Evolutionary conservation across 2,329 filamentous ascomycete genomes (phyloP).

Genomic region (Arthrobotrys megalospora): DNA sequence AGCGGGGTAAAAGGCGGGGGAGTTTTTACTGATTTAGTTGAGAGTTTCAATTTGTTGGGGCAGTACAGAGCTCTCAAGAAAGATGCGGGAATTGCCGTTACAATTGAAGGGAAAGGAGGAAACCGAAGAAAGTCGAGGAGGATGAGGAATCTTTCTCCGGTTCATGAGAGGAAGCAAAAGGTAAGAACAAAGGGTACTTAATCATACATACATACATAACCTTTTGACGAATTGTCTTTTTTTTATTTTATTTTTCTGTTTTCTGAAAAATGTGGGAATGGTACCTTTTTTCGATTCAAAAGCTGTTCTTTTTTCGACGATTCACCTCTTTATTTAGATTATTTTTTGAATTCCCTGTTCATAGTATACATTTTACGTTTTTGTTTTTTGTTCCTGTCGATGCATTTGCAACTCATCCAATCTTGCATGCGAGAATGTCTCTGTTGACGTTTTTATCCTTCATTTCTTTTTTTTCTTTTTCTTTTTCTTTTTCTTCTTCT

Average conservation of each 20-base stretch:
- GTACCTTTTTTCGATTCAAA: slow-evolving; percentile 1
- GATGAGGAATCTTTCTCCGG: neutral
- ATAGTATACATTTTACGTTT: neutral
- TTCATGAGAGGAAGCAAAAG: neutral
- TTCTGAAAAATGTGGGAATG: neutral
- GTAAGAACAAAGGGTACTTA: neutral
- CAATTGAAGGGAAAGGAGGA: neutral
- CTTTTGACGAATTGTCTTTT: neutral
- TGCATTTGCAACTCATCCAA: neutral
- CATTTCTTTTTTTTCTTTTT: neutral
- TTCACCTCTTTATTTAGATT: neutral
- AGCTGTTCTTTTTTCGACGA: too few relatives aligned
- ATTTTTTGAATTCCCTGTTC: neutral
- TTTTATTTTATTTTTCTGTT: neutral
- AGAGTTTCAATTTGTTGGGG: slow-evolving; percentile 22
- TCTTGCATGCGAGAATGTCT: neutral
- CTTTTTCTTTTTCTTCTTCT: neutral
- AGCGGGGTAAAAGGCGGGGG: slow-evolving; percentile 67
- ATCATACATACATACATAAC: slow-evolving; percentile 1
- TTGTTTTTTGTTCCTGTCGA: neutral
- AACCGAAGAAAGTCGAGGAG: neutral
- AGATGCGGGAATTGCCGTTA: slow-evolving; percentile 12
- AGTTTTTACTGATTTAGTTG: slow-evolving; percentile 65
- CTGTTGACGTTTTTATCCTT: neutral
- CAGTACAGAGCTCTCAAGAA: slow-evolving; percentile 27